Percentiles rank a stretch among this genome's conserved stretches.
phyloP scores from a whole-genome alignment of 2,329 filamentous ascomycete genomes.

The Fusarium nematophilum region DNA sequence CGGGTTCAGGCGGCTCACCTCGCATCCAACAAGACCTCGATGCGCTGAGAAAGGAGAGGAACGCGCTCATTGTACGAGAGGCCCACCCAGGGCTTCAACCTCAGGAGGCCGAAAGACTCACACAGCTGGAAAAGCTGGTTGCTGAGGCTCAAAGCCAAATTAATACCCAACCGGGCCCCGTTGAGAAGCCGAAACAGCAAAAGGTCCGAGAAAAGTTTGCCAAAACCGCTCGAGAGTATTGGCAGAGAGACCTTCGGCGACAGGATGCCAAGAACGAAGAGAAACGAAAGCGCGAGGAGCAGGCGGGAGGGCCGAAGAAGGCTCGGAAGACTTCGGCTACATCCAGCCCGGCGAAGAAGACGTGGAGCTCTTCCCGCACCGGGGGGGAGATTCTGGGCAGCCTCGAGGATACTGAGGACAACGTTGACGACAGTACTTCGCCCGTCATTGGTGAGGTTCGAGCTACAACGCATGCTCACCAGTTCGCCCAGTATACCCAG shows the following conservation, averaged over 20 bases:
- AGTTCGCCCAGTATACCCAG: conserved; percentile 3
- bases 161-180: no score
- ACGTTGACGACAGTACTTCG: not conserved
- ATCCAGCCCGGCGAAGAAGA: not conserved
- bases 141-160: no score
- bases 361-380: not conserved
- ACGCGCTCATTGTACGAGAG: no score
- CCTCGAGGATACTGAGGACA: not conserved
- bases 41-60: no score
- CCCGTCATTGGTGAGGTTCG: not conserved
- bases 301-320: not conserved
- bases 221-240: conserved; percentile 1
- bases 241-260: not conserved
- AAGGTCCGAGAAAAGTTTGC: not conserved
- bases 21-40: no score
- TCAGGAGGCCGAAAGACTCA: no score
- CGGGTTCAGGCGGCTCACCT: no score
- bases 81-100: no score
- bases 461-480: conserved; percentile 5
- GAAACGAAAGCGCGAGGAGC: conserved; percentile 4
- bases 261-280: not conserved
- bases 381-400: not conserved
- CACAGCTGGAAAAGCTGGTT: no score
- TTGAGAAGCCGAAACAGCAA: no score
- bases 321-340: not conserved